These are phyloP conservation scores for Domatiomyces globalis DNA, from an alignment of 2,329 filamentous ascomycete species.

Conservation along the genomic window DNA sequence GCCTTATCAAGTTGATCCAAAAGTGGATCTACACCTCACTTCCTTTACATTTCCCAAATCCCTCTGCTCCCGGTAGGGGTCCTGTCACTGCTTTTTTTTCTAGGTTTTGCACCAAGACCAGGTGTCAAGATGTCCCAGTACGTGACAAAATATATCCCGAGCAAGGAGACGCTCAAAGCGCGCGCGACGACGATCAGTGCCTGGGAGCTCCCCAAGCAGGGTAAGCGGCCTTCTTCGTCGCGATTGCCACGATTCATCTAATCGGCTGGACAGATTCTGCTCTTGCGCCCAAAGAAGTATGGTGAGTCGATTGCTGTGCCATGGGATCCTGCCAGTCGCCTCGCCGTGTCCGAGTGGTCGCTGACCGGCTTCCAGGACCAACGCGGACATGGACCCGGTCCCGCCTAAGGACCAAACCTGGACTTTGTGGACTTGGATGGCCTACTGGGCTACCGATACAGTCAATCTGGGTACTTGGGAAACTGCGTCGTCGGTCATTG, in stretches of 20 bases:
- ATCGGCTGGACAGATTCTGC: constrained; percentile 23
- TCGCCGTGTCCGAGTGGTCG: background rate
- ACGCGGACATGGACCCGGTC: constrained; percentile 19
- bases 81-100: no score
- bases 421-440: constrained; percentile 27
- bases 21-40: no score
- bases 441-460: constrained; percentile 30
- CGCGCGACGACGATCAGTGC: constrained; percentile 29
- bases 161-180: constrained; percentile 24
- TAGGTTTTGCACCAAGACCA: no score
- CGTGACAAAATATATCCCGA: constrained; percentile 23
- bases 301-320: constrained; percentile 20
- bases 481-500: constrained; percentile 28
- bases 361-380: constrained; percentile 18
- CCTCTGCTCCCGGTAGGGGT: no score
- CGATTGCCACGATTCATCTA: background rate
- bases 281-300: constrained; percentile 33
- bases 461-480: constrained; percentile 5
- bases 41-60: no score
- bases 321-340: no score
- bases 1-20: no score
- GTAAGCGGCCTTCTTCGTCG: background rate
- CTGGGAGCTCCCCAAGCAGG: constrained; percentile 37
- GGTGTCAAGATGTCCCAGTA: constrained; percentile 8
- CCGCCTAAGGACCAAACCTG: constrained; percentile 29